These are phyloP conservation scores for Brettanomyces nanus DNA, from an alignment of 805 yeast genomes.

Conservation along the genomic window DNA sequence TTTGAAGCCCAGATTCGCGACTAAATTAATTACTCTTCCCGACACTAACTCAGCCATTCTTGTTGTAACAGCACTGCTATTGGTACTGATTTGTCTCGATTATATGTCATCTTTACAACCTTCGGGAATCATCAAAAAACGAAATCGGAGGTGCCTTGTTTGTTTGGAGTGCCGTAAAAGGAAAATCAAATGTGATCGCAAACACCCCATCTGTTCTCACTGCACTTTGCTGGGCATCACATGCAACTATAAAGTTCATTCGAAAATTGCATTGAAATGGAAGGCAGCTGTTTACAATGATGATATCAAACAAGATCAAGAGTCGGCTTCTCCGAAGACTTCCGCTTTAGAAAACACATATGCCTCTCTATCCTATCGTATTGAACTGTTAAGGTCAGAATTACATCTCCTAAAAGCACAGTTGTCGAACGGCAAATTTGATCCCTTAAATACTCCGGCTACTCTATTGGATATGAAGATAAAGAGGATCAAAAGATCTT, in stretches of 20 bases:
- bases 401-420: neutral
- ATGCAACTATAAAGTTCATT: neutral
- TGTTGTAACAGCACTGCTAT: neutral
- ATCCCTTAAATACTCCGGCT: neutral
- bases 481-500: neutral
- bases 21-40: neutral
- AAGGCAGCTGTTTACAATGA: no score
- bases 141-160: slow-evolving; percentile 8
- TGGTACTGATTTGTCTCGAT: no score
- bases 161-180: slow-evolving; percentile 9
- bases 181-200: slow-evolving; percentile 13
- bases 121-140: neutral
- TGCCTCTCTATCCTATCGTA: neutral
- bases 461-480: neutral
- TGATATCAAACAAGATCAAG: no score
- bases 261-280: no score
- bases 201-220: slow-evolving; percentile 8
- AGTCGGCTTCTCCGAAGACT: neutral
- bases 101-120: no score
- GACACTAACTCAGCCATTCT: neutral
- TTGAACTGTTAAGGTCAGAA: neutral
- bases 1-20: neutral
- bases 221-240: slow-evolving; percentile 6
- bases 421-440: neutral
- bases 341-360: no score